These are phyloP conservation scores for Ormosia emarginata DNA, from an alignment of 306 rosid genomes.

Conservation along the genomic window DNA sequence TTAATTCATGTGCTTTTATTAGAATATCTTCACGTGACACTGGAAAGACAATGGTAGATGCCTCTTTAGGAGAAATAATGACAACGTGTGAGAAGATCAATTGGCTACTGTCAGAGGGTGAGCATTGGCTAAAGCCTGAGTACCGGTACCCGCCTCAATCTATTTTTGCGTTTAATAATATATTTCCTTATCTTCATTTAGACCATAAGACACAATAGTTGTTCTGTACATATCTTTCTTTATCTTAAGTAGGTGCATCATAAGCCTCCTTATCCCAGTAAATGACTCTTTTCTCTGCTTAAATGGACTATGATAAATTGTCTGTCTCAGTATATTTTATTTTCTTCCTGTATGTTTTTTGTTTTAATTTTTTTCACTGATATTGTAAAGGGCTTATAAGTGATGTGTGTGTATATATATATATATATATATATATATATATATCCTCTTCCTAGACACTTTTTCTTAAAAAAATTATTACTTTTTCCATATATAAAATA, in stretches of 20 bases:
- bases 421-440: too few species aligned
- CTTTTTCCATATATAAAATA: background rate
- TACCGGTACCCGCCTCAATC: constrained; percentile 51
- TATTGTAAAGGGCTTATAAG: background rate
- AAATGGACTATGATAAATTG: background rate
- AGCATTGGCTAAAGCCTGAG: constrained; percentile 82
- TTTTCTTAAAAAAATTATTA: background rate
- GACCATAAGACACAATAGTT: background rate
- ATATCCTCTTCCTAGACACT: too few species aligned
- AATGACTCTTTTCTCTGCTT: constrained; percentile 18
- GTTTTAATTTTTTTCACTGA: background rate
- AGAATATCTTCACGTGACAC: constrained; percentile 93
- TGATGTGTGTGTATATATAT: background rate
- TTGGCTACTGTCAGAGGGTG: constrained; percentile 96
- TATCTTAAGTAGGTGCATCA: background rate
- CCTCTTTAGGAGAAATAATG: constrained; percentile 89
- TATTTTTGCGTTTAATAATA: background rate
- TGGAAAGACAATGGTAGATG: constrained; percentile 95
- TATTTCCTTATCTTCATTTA: constrained; percentile 9
- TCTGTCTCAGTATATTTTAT: background rate
- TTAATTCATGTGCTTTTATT: constrained; percentile 29
- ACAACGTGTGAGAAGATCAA: constrained; percentile 95
- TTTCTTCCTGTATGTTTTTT: background rate
- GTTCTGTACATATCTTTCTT: background rate
- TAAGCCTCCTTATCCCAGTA: background rate